Percentiles rank a stretch among this genome's conserved stretches.
Evolutionary conservation across 129 eudicot genomes (phyloP).

Genomic region (Heracleum sosnowskyi): DNA sequence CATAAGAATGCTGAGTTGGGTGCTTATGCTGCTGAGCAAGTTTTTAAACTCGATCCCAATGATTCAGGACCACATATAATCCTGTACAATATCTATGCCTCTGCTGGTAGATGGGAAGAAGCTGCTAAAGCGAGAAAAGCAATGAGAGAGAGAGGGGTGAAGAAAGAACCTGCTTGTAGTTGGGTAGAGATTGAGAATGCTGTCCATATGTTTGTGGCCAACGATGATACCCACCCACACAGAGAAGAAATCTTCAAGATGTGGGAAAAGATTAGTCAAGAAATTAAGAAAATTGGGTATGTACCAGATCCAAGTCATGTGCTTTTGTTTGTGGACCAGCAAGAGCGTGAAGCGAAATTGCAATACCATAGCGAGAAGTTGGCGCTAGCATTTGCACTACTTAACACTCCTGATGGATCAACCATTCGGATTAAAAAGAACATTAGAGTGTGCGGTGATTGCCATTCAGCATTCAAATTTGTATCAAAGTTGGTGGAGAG

Average conservation of each 20-base stretch:
- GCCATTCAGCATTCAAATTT: constrained; percentile 75
- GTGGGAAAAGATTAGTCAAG: constrained; percentile 52
- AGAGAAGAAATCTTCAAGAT: constrained; percentile 38
- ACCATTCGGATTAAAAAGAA: constrained; percentile 69
- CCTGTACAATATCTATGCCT: constrained; percentile 60
- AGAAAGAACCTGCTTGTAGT: constrained; percentile 85
- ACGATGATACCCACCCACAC: constrained; percentile 65
- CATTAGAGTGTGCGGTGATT: constrained; percentile 85
- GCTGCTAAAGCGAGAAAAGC: constrained; percentile 64
- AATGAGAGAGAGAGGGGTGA: constrained; percentile 58
- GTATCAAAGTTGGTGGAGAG: constrained; percentile 49
- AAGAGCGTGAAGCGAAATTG: constrained; percentile 57
- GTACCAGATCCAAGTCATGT: constrained; percentile 79
- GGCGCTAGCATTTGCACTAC: constrained; percentile 58
- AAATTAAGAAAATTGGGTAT: constrained; percentile 65
- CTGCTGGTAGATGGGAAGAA: constrained; percentile 55
- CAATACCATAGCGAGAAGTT: constrained; percentile 78
- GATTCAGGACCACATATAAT: constrained; percentile 76
- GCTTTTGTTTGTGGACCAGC: constrained; percentile 55
- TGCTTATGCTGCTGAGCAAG: constrained; percentile 63
- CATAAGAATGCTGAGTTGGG: constrained; percentile 72
- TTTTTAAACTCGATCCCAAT: constrained; percentile 66
- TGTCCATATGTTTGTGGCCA: constrained; percentile 77
- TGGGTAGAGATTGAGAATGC: constrained; percentile 79
- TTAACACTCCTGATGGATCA: constrained; percentile 37